Evolutionary conservation across 2,329 filamentous ascomycete species (phyloP).

Genomic region (Penicillium brevicompactum): DNA sequence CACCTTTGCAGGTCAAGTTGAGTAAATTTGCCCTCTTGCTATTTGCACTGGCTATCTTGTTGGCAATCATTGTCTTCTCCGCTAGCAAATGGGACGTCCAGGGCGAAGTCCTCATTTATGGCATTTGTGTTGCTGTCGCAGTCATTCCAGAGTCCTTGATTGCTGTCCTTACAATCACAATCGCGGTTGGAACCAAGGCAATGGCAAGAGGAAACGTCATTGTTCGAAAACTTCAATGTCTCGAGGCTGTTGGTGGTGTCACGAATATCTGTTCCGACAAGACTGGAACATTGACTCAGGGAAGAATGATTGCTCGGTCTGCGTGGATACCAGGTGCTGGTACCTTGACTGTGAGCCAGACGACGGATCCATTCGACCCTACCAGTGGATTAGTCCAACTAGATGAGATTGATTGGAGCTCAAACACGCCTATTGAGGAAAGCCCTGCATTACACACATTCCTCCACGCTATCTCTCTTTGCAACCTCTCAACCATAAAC

Average conservation of each 20-base stretch:
- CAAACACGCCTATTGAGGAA: constrained; percentile 25
- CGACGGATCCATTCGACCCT: constrained; percentile 58
- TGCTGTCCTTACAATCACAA: constrained; percentile 64
- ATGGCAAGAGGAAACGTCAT: constrained; percentile 58
- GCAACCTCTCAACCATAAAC: constrained; percentile 56
- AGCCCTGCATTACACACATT: constrained; percentile 50
- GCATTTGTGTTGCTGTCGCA: constrained; percentile 58
- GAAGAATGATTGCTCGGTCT: constrained; percentile 63
- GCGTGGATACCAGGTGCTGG: constrained; percentile 59
- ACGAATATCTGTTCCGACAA: constrained; percentile 63
- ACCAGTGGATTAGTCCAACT: constrained; percentile 52
- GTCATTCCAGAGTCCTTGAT: constrained; percentile 67
- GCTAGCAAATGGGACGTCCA: constrained; percentile 59
- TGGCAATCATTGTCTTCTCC: constrained; percentile 65
- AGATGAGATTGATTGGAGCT: constrained; percentile 33
- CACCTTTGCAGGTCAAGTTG: constrained; percentile 80
- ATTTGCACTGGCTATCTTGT: constrained; percentile 69
- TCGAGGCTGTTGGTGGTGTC: constrained; percentile 60
- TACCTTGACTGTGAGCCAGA: constrained; percentile 55
- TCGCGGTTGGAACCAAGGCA: constrained; percentile 57
- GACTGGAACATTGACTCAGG: constrained; percentile 57
- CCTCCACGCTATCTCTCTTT: constrained; percentile 57
- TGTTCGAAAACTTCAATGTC: constrained; percentile 55
- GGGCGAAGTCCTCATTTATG: constrained; percentile 62
- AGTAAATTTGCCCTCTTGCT: constrained; percentile 82